These are phyloP conservation scores for Xanthoceras sorbifolium DNA, from an alignment of 345 rosid genomes.

Conservation along the genomic window DNA sequence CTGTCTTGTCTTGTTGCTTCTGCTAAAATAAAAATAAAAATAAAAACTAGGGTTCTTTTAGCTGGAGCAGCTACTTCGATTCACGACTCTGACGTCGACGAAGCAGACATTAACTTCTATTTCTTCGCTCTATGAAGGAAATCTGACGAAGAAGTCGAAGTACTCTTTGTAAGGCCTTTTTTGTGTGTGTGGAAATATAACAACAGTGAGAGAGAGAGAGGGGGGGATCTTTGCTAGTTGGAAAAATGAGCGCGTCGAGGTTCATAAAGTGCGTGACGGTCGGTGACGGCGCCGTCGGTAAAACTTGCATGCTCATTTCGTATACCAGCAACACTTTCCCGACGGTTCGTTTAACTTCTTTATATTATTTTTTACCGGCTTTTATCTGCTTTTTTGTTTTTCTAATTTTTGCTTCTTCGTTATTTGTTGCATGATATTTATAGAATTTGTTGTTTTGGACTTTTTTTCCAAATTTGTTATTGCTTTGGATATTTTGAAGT, in stretches of 20 bases:
- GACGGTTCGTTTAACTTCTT: slow-evolving; percentile 52
- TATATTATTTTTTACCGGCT: background rate
- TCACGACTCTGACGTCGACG: background rate
- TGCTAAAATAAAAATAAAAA: background rate
- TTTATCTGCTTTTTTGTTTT: background rate
- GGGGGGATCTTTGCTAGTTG: slow-evolving; percentile 15
- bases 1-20: background rate
- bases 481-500: background rate
- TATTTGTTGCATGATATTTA: slow-evolving; percentile 1
- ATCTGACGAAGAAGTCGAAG: slow-evolving; percentile 16
- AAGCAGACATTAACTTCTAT: background rate
- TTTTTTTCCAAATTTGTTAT: background rate
- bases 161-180: too few species aligned
- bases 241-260: slow-evolving; percentile 84
- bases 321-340: slow-evolving; percentile 98
- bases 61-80: background rate
- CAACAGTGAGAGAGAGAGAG: background rate
- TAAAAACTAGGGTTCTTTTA: slow-evolving; percentile 6
- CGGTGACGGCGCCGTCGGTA: slow-evolving; percentile 97
- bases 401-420: background rate
- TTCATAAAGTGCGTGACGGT: slow-evolving; percentile 98
- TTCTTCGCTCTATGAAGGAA: slow-evolving; percentile 5
- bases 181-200: background rate
- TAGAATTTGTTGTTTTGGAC: background rate
- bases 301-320: slow-evolving; percentile 92